These are phyloP conservation scores for Chalara sp. DNA, from an alignment of 2,329 filamentous ascomycete genomes.

Conservation along the genomic window DNA sequence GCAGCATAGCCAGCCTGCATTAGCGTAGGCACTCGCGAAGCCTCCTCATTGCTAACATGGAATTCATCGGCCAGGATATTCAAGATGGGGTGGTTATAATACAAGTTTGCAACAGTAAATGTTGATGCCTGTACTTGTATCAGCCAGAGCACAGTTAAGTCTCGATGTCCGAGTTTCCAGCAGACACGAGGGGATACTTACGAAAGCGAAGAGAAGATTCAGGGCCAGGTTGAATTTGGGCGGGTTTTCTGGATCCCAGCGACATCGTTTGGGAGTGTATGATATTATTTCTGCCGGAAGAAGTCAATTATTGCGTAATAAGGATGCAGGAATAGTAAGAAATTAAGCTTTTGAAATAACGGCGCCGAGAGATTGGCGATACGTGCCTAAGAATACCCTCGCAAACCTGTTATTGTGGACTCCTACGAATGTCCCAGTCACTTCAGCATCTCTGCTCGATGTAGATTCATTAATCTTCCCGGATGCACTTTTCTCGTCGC, in stretches of 20 bases:
- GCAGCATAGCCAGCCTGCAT: slow-evolving; percentile 75
- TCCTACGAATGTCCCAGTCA: slow-evolving; percentile 9
- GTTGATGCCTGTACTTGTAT: slow-evolving; percentile 38
- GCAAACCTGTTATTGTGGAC: slow-evolving; percentile 12
- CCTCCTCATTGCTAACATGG: slow-evolving; percentile 59
- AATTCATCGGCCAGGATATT: slow-evolving; percentile 70
- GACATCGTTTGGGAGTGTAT: slow-evolving; percentile 59
- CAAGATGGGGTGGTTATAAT: slow-evolving; percentile 75
- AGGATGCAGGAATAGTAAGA: too few species aligned
- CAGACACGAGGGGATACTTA: slow-evolving; percentile 18
- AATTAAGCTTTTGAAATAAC: too few species aligned
- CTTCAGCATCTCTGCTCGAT: slow-evolving; percentile 7
- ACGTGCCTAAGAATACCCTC: slow-evolving; percentile 9
- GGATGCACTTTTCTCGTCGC: background rate
- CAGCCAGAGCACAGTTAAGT: background rate
- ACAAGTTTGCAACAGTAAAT: slow-evolving; percentile 73
- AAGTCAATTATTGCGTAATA: too few species aligned
- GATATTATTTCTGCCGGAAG: slow-evolving; percentile 27
- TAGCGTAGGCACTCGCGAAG: slow-evolving; percentile 63
- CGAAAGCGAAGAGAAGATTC: slow-evolving; percentile 57
- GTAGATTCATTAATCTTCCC: slow-evolving; percentile 6
- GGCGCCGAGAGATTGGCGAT: too few species aligned
- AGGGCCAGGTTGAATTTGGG: slow-evolving; percentile 60
- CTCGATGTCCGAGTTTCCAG: too few species aligned
- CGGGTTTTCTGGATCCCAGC: slow-evolving; percentile 60